Conservation (phyloP, 805 yeast genomes). For the Clavispora santaluciae region DNA sequence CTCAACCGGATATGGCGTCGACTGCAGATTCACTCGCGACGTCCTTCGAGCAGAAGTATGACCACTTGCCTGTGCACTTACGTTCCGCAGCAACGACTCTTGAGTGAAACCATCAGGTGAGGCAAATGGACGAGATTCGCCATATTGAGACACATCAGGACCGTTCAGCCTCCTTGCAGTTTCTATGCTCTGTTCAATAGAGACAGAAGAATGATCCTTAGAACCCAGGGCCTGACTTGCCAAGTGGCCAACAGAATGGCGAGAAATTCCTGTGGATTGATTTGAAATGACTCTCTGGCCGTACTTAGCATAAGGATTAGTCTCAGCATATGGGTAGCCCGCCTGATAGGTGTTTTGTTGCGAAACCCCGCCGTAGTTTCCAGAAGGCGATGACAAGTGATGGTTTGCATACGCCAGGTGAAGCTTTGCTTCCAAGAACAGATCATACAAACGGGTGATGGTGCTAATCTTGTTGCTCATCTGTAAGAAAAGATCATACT, state of each 20-base stretch:
- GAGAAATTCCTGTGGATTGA: not conserved
- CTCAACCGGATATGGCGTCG: not conserved
- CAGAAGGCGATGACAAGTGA: conserved; percentile 4
- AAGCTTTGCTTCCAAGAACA: conserved; percentile 54
- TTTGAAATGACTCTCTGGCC: not conserved
- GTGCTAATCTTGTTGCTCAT: conserved; percentile 76
- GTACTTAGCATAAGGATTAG: not conserved
- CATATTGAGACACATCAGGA: too few relatives aligned
- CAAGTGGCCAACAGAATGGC: not conserved
- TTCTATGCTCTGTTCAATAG: too few relatives aligned
- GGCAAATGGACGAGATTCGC: not conserved
- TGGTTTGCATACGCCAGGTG: conserved; percentile 34
- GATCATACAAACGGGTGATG: conserved; percentile 71
- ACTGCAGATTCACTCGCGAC: not conserved
- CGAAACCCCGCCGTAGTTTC: not conserved
- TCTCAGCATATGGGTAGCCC: not conserved
- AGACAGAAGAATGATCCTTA: not conserved
- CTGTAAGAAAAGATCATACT: conserved; percentile 62
- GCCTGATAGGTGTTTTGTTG: not conserved
- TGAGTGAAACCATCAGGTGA: not conserved
- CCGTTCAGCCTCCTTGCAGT: too few relatives aligned
- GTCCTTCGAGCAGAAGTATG: not conserved
- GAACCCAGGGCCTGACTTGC: not conserved
- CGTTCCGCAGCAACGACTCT: not conserved
- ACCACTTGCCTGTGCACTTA: not conserved